Conservation (phyloP, 768 basidiomycete species). For the Boletus vinaceobasis region DNA sequence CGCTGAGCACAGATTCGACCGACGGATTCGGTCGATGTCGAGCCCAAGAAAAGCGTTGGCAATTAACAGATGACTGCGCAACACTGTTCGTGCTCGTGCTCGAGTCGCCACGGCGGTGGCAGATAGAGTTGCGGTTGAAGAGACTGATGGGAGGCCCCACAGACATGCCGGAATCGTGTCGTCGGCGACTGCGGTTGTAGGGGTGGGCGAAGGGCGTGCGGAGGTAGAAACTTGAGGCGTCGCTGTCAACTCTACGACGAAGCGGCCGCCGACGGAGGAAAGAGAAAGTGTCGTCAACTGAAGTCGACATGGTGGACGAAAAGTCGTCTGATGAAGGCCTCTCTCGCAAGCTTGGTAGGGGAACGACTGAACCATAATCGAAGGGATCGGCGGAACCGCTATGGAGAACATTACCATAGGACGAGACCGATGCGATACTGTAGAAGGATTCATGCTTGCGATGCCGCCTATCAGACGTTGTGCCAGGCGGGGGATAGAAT, state of each 20-base stretch:
- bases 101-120: constrained; percentile 57
- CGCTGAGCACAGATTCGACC: constrained; percentile 63
- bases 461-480: constrained; percentile 38
- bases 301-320: constrained; percentile 48
- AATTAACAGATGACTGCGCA: constrained; percentile 53
- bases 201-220: constrained; percentile 29
- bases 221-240: constrained; percentile 78
- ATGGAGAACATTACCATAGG: constrained; percentile 67
- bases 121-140: constrained; percentile 62
- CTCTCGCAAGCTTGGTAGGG: constrained; percentile 46
- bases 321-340: constrained; percentile 60
- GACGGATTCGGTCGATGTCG: constrained; percentile 56
- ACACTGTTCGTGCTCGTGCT: constrained; percentile 55
- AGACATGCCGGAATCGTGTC: constrained; percentile 61
- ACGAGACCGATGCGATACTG: constrained; percentile 78
- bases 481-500: constrained; percentile 58
- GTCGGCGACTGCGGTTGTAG: constrained; percentile 49
- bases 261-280: constrained; percentile 44
- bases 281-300: constrained; percentile 72
- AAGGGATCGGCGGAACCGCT: constrained; percentile 68
- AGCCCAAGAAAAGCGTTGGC: constrained; percentile 58
- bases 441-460: constrained; percentile 55
- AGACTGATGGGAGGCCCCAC: constrained; percentile 66
- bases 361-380: constrained; percentile 47
- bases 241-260: constrained; percentile 64